A percentile compares a stretch with the other conserved stretches of the same genome.
Evolutionary conservation across 2,329 filamentous ascomycete species (phyloP).

Genomic region (Talaromyces sp.): DNA sequence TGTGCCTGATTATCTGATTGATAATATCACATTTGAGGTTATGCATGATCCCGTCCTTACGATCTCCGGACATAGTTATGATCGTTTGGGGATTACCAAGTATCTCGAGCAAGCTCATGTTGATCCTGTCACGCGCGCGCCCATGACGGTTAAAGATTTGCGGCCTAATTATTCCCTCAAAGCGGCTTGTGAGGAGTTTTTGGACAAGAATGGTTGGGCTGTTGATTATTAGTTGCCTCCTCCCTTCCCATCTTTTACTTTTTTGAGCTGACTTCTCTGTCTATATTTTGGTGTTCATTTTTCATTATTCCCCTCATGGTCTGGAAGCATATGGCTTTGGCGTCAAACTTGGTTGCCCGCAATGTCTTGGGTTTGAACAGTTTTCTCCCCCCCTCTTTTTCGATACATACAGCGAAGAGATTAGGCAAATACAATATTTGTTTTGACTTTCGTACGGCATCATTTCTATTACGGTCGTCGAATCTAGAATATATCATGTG

Average conservation of each 20-base stretch:
- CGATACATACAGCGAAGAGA: background rate
- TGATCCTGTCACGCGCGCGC: slow-evolving; percentile 81
- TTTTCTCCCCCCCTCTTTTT: too few species aligned
- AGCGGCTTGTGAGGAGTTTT: slow-evolving; percentile 78
- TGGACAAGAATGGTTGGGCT: slow-evolving; percentile 85
- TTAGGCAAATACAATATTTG: background rate
- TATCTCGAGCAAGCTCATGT: slow-evolving; percentile 71
- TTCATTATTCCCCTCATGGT: background rate
- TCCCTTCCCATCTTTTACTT: background rate
- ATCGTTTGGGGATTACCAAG: slow-evolving; percentile 78
- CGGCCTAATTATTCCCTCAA: slow-evolving; percentile 78
- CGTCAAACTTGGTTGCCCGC: slow-evolving; percentile 1
- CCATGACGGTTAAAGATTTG: slow-evolving; percentile 65
- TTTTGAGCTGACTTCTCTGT: background rate
- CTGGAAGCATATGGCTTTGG: slow-evolving; percentile 7
- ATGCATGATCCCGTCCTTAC: slow-evolving; percentile 53
- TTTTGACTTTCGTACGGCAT: background rate
- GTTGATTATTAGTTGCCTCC: slow-evolving; percentile 71
- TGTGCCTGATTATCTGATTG: slow-evolving; percentile 49
- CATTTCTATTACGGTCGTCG: background rate
- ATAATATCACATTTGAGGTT: slow-evolving; percentile 50
- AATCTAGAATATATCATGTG: background rate
- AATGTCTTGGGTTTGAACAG: background rate
- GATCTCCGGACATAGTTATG: slow-evolving; percentile 85
- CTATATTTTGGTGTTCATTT: slow-evolving; percentile 1